Conservation (phyloP, 2,329 filamentous ascomycete genomes). For the Helminthosporium solani region DNA sequence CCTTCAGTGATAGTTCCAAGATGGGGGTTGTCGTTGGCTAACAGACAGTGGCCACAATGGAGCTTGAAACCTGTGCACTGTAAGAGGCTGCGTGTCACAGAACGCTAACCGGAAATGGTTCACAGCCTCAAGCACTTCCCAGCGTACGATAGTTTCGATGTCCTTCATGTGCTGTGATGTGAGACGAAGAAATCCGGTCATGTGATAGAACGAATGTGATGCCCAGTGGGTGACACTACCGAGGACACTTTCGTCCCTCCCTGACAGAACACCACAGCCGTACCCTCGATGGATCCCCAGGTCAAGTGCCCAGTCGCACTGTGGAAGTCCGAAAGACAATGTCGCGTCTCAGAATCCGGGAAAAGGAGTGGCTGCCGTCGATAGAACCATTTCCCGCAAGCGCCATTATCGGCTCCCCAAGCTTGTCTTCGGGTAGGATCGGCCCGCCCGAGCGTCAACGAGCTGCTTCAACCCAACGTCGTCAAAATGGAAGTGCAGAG, state of each 20-base stretch:
- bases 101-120: background rate
- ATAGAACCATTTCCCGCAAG: constrained; percentile 4
- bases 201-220: constrained; percentile 7
- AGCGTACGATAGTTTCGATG: too few species aligned
- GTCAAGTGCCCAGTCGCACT: constrained; percentile 10
- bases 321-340: constrained; percentile 20
- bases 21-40: too few species aligned
- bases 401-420: constrained; percentile 18
- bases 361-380: constrained; percentile 19
- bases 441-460: constrained; percentile 15
- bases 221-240: too few species aligned
- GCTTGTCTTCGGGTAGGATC: constrained; percentile 9
- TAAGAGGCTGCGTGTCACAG: background rate
- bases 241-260: background rate
- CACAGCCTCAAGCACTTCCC: too few species aligned
- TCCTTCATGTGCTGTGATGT: too few species aligned
- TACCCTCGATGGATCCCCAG: constrained; percentile 25
- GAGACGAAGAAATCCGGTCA: background rate
- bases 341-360: constrained; percentile 20
- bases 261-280: background rate
- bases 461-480: constrained; percentile 23
- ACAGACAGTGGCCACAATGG: too few species aligned
- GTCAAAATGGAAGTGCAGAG: background rate
- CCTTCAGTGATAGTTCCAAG: too few species aligned
- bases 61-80: too few species aligned